Conservation (phyloP, 352 stramenopile genomes). For the Albugo laibachii region DNA sequence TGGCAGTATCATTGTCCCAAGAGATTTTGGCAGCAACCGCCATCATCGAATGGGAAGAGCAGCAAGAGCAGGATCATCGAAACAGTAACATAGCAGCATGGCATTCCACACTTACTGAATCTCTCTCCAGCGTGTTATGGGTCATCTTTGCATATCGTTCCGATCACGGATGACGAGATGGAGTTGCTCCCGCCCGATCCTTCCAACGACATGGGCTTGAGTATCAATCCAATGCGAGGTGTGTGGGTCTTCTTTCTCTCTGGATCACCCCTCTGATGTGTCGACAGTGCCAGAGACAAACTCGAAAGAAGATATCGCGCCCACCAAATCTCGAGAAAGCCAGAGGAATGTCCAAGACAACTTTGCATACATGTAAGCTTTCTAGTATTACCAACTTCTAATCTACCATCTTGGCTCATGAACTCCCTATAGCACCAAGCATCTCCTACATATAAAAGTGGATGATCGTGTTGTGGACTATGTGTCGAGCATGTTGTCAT, state of each 20-base stretch:
- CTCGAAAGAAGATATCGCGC: too few species aligned
- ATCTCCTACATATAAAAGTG: too few species aligned
- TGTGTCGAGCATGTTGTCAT: constrained; percentile 6
- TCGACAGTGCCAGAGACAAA: too few species aligned
- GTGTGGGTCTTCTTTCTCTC: too few species aligned
- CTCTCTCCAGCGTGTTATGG: background rate
- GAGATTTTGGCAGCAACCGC: constrained; percentile 10
- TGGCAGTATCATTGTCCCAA: constrained; percentile 7
- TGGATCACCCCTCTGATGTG: too few species aligned
- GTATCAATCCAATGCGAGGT: background rate
- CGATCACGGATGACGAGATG: constrained; percentile 19
- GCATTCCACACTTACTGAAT: background rate
- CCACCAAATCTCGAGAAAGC: too few species aligned
- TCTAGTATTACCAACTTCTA: too few species aligned
- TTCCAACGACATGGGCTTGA: constrained; percentile 11
- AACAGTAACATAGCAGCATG: constrained; percentile 12
- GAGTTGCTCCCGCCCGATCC: background rate
- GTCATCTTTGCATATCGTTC: constrained; percentile 15
- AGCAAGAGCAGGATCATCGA: constrained; percentile 5
- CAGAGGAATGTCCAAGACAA: too few species aligned
- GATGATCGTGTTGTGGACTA: constrained; percentile 22
- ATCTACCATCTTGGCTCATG: too few species aligned
- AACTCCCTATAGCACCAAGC: too few species aligned
- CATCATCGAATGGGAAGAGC: constrained; percentile 9
- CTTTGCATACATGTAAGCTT: too few species aligned